phyloP scores from a whole-genome alignment of 352 stramenopile genomes.

The Elongisporangium prolatum region DNA sequence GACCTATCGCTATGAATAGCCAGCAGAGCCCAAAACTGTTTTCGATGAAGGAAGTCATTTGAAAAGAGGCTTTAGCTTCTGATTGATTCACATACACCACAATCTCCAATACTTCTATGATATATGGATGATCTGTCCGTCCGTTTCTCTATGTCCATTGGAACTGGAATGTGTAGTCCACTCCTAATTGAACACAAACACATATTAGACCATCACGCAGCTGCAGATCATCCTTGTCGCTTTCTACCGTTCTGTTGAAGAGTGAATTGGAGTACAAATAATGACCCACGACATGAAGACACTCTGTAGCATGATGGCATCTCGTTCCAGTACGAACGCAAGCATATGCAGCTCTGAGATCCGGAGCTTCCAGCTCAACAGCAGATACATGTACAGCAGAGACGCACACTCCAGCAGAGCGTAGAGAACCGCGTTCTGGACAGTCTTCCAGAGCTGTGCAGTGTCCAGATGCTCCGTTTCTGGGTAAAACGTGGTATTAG shows the following conservation, averaged over 20 bases:
- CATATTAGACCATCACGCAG: too few species aligned
- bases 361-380: not conserved
- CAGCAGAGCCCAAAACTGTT: too few species aligned
- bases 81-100: too few species aligned
- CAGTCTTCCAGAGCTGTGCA: not conserved
- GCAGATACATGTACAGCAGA: not conserved
- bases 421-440: not conserved
- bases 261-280: not conserved
- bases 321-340: not conserved
- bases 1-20: too few species aligned
- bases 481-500: slow-evolving; percentile 17
- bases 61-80: too few species aligned
- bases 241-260: not conserved
- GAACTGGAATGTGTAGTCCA: not conserved
- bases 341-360: not conserved
- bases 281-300: not conserved
- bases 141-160: too few species aligned
- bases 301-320: not conserved
- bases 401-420: not conserved
- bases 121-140: too few species aligned
- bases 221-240: too few species aligned
- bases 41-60: too few species aligned
- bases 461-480: too few species aligned
- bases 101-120: too few species aligned
- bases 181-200: not conserved